These are phyloP conservation scores for Forsythia suspensa DNA, from an alignment of 257 asterid genomes.

Conservation along the genomic window DNA sequence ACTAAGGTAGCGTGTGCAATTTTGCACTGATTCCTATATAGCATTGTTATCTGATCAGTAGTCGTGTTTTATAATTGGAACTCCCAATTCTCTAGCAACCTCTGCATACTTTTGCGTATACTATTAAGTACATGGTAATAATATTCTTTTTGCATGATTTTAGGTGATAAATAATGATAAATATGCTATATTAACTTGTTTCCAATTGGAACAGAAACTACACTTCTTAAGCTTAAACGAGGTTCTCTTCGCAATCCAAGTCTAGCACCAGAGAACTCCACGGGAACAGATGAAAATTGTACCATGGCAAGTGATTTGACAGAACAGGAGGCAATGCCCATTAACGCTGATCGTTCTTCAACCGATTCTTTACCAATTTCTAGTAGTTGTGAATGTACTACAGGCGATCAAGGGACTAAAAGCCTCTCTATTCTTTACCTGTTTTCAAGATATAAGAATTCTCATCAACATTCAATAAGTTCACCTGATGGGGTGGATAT, in stretches of 20 bases:
- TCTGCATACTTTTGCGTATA: no score
- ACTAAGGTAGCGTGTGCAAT: no score
- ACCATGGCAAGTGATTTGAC: conserved; percentile 28
- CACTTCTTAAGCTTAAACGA: conserved; percentile 73
- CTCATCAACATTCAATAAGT: conserved; percentile 24
- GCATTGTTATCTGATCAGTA: no score
- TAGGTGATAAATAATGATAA: no score
- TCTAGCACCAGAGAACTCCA: conserved; percentile 25
- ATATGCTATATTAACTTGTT: neutral
- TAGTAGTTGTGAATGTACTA: conserved; percentile 26
- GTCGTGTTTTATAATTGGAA: no score
- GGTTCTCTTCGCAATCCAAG: conserved; percentile 56
- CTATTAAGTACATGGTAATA: no score
- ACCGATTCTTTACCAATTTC: conserved; percentile 31
- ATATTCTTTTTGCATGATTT: no score
- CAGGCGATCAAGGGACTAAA: conserved; percentile 28
- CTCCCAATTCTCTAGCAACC: no score
- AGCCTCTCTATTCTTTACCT: conserved; percentile 55
- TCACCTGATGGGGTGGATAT: conserved; percentile 26
- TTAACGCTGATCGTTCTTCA: conserved; percentile 33
- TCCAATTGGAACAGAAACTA: conserved; percentile 50
- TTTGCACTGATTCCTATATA: no score
- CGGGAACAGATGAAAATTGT: conserved; percentile 21
- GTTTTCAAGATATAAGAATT: conserved; percentile 53
- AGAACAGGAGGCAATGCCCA: conserved; percentile 24